Evolutionary conservation across 2,329 filamentous ascomycete species (phyloP).

Genomic region (Aspergillus sp.): DNA sequence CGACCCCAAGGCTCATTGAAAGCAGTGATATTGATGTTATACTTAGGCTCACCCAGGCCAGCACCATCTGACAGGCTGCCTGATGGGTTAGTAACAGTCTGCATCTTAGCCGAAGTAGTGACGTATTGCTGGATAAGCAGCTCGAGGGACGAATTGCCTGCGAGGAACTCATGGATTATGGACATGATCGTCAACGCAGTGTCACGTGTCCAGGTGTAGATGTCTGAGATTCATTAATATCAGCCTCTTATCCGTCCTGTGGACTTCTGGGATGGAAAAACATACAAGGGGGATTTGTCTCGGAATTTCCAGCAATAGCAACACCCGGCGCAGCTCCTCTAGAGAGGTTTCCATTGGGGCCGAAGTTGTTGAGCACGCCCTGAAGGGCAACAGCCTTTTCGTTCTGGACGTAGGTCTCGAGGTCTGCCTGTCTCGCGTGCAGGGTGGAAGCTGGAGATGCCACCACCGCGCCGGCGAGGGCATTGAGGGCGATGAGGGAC

Average conservation of each 20-base stretch:
- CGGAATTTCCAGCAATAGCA: constrained; percentile 52
- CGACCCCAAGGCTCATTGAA: constrained; percentile 65
- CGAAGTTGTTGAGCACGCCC: constrained; percentile 12
- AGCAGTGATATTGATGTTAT: constrained; percentile 56
- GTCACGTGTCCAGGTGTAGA: constrained; percentile 61
- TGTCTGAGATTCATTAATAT: neutral
- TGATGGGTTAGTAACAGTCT: constrained; percentile 63
- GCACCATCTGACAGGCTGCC: constrained; percentile 45
- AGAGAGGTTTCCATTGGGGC: constrained; percentile 20
- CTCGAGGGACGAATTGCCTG: constrained; percentile 56
- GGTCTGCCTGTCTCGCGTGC: constrained; percentile 1
- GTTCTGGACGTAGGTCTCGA: constrained; percentile 6
- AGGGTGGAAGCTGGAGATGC: constrained; percentile 1
- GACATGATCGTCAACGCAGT: constrained; percentile 66
- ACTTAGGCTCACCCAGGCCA: constrained; percentile 68
- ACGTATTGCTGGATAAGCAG: constrained; percentile 62
- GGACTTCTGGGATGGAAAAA: neutral
- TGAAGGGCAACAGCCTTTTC: constrained; percentile 7
- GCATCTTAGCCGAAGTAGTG: constrained; percentile 58
- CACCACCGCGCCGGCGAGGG: constrained; percentile 1
- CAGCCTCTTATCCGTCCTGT: neutral
- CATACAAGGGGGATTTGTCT: constrained; percentile 48
- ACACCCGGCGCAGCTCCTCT: constrained; percentile 46
- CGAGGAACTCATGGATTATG: constrained; percentile 62
- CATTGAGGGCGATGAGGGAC: constrained; percentile 1